Conservation (phyloP, 2,329 filamentous ascomycete genomes). For the Lasiodiplodia hormozganensis region DNA sequence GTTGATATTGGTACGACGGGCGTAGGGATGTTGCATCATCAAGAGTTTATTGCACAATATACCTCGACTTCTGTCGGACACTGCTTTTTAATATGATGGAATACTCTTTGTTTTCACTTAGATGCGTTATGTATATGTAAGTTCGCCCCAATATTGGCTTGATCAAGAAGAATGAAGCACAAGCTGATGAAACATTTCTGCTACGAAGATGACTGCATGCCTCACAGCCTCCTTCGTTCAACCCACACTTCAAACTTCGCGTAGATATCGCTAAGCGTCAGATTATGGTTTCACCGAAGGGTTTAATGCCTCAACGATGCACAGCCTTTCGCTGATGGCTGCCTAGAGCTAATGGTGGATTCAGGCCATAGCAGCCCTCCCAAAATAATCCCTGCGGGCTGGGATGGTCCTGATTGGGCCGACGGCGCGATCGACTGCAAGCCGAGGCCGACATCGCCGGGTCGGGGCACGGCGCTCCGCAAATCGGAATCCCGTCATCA, state of each 20-base stretch:
- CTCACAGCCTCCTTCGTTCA: too few relatives aligned
- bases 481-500: constrained; percentile 13
- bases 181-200: too few relatives aligned
- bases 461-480: constrained; percentile 8
- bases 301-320: too few relatives aligned
- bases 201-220: too few relatives aligned
- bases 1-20: background rate
- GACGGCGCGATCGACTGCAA: constrained; percentile 6
- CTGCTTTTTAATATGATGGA: background rate
- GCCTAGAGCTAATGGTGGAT: too few relatives aligned
- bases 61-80: background rate
- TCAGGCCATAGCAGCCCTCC: too few relatives aligned
- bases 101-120: background rate
- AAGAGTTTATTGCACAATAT: background rate
- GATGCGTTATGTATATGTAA: background rate
- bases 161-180: too few relatives aligned
- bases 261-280: too few relatives aligned
- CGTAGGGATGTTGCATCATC: background rate
- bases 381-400: background rate
- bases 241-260: too few relatives aligned
- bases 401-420: constrained; percentile 11
- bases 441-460: constrained; percentile 24
- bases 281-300: too few relatives aligned
- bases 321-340: too few relatives aligned
- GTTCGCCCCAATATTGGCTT: too few relatives aligned